A percentile compares a stretch with the other conserved stretches of the same genome.
Conservation (phyloP, 164 flowering plant species). For the Euptelea pleiosperma region DNA sequence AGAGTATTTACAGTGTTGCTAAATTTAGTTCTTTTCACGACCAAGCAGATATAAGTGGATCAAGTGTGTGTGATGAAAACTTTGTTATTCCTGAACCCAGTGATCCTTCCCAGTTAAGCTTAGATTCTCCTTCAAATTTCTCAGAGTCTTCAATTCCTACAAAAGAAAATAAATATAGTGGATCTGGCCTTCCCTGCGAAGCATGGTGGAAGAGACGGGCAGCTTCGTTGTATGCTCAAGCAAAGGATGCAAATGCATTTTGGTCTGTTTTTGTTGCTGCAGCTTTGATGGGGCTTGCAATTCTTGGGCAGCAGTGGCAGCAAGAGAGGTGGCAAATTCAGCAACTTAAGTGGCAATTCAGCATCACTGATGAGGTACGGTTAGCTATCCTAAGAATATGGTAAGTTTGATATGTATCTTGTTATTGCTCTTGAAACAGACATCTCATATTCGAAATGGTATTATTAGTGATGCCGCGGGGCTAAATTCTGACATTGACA, state of each 20-base stretch:
- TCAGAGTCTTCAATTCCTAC: conserved; percentile 8
- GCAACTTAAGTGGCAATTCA: conserved; percentile 63
- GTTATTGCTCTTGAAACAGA: too few species aligned
- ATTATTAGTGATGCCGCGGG: neutral
- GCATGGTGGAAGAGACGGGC: conserved; percentile 96
- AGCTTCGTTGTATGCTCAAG: conserved; percentile 63
- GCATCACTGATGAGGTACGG: conserved; percentile 57
- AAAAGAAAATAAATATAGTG: conserved; percentile 36
- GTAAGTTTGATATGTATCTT: neutral
- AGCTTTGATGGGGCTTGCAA: conserved; percentile 90
- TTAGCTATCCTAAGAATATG: neutral
- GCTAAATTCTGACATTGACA: neutral
- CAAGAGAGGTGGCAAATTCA: conserved; percentile 75
- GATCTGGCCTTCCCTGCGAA: conserved; percentile 56
- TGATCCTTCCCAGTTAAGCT: conserved; percentile 13
- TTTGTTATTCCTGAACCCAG: conserved; percentile 6
- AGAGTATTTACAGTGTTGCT: conserved; percentile 36
- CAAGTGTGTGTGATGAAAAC: conserved; percentile 11
- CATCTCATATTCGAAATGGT: neutral
- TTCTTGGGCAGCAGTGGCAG: conserved; percentile 90
- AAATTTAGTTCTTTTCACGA: conserved; percentile 21
- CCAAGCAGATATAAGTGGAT: conserved; percentile 28
- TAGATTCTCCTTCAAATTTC: conserved; percentile 16
- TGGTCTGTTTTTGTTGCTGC: conserved; percentile 92
- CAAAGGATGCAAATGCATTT: conserved; percentile 72